phyloP scores from a whole-genome alignment of 176 grass and related monocot genomes.

The Oropetium thomaeum region DNA sequence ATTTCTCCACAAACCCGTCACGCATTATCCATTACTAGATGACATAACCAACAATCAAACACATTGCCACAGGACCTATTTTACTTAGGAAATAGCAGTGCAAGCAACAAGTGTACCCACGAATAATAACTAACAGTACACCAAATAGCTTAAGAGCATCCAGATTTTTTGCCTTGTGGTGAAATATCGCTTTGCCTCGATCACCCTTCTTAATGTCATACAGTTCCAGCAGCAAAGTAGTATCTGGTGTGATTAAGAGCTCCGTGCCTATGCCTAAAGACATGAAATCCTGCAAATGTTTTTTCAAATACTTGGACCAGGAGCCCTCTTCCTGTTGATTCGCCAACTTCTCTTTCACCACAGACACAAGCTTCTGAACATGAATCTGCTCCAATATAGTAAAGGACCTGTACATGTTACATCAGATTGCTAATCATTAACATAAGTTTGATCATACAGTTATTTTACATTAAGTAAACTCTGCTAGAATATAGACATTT shows the following conservation, averaged over 20 bases:
- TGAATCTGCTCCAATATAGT: slow-evolving; percentile 76
- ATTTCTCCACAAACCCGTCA: slow-evolving; percentile 3
- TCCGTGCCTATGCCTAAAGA: slow-evolving; percentile 68
- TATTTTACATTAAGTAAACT: slow-evolving; percentile 14
- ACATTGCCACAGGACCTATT: not conserved
- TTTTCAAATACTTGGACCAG: slow-evolving; percentile 61
- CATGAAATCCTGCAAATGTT: slow-evolving; percentile 47
- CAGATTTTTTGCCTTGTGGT: slow-evolving; percentile 83
- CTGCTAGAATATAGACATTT: not conserved
- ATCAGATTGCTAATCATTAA: slow-evolving; percentile 17
- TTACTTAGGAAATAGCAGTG: slow-evolving; percentile 5
- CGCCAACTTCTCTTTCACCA: slow-evolving; percentile 52
- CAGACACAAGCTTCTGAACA: slow-evolving; percentile 55
- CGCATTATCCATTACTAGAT: slow-evolving; percentile 14
- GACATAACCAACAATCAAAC: slow-evolving; percentile 18
- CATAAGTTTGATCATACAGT: not conserved
- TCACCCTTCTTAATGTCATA: slow-evolving; percentile 59
- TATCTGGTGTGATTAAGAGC: slow-evolving; percentile 55
- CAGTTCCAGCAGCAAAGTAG: slow-evolving; percentile 65
- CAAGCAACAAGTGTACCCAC: slow-evolving; percentile 25
- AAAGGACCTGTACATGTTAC: slow-evolving; percentile 52
- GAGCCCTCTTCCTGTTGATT: slow-evolving; percentile 40
- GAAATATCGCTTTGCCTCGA: slow-evolving; percentile 83
- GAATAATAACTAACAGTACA: slow-evolving; percentile 48
- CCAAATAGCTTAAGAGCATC: slow-evolving; percentile 43